Conservation (phyloP, 2,329 filamentous ascomycete genomes). For the Cladosporium austrohemisphaericum region DNA sequence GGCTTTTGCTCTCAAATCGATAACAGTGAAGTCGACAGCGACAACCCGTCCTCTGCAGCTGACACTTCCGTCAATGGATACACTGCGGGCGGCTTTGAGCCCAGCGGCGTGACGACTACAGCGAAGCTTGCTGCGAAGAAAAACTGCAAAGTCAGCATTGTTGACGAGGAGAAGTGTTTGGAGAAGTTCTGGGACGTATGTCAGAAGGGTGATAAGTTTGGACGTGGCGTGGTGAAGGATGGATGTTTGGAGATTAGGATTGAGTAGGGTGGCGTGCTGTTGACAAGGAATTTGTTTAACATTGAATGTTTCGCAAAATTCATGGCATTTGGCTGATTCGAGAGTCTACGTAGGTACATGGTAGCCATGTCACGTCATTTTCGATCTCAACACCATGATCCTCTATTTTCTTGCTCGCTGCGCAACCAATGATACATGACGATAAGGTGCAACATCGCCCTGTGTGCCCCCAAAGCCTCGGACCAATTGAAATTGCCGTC, state of each 20-base stretch:
- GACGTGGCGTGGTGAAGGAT: not conserved
- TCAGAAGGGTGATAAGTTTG: conserved; percentile 4
- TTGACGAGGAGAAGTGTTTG: conserved; percentile 6
- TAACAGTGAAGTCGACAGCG: conserved; percentile 3
- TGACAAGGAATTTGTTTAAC: too few species aligned
- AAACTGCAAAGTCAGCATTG: not conserved
- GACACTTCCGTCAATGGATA: conserved; percentile 10
- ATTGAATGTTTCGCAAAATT: too few species aligned
- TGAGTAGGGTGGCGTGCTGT: too few species aligned
- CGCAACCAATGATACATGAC: too few species aligned
- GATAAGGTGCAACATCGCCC: too few species aligned
- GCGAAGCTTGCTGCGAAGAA: not conserved
- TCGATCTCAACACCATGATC: too few species aligned
- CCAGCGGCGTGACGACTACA: conserved; percentile 5
- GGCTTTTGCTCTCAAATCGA: conserved; percentile 10
- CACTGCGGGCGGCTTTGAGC: conserved; percentile 6
- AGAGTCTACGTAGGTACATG: too few species aligned
- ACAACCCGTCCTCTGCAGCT: not conserved
- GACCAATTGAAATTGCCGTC: too few species aligned
- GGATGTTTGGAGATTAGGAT: conserved; percentile 9
- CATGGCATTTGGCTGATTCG: too few species aligned
- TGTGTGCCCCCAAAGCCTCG: too few species aligned
- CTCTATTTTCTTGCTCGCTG: too few species aligned
- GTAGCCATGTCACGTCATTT: too few species aligned
- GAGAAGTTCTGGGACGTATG: conserved; percentile 3